Percentiles rank a stretch among this genome's conserved stretches.
phyloP scores from a whole-genome alignment of 2,329 filamentous ascomycete genomes.

The Leptodontidium sp. region DNA sequence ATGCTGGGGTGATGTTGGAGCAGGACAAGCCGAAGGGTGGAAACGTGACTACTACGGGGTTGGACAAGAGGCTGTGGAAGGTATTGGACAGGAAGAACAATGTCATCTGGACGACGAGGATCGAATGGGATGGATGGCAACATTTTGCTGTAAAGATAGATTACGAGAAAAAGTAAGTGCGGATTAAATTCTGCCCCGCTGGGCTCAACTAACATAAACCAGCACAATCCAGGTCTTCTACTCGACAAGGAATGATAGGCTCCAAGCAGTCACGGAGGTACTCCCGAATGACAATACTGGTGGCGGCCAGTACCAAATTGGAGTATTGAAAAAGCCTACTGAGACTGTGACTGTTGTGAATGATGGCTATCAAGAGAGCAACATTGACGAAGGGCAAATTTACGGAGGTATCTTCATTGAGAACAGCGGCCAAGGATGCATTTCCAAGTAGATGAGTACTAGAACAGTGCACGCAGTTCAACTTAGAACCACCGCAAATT shows the following conservation, averaged over 20 bases:
- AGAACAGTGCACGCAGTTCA: background rate
- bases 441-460: conserved; percentile 45
- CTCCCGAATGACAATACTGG: conserved; percentile 61
- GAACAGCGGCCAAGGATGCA: conserved; percentile 53
- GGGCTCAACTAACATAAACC: background rate
- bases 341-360: conserved; percentile 54
- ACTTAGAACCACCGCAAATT: background rate
- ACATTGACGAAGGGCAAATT: conserved; percentile 60
- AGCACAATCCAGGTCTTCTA: conserved; percentile 66
- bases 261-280: conserved; percentile 56
- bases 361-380: conserved; percentile 56
- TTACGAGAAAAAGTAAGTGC: conserved; percentile 60
- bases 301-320: conserved; percentile 67
- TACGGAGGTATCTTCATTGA: conserved; percentile 62
- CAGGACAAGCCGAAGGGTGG: conserved; percentile 48
- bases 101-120: conserved; percentile 57
- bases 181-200: too few species aligned
- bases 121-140: conserved; percentile 56
- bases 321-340: conserved; percentile 65
- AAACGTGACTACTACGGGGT: conserved; percentile 51
- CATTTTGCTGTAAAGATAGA: conserved; percentile 68
- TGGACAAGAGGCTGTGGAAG: conserved; percentile 33
- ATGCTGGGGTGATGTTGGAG: conserved; percentile 61
- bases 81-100: conserved; percentile 42
- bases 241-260: conserved; percentile 55